A percentile compares a stretch with the other conserved stretches of the same genome.
Conservation (phyloP, 257 asterid genomes). For the Solanum gracilifrons region DNA sequence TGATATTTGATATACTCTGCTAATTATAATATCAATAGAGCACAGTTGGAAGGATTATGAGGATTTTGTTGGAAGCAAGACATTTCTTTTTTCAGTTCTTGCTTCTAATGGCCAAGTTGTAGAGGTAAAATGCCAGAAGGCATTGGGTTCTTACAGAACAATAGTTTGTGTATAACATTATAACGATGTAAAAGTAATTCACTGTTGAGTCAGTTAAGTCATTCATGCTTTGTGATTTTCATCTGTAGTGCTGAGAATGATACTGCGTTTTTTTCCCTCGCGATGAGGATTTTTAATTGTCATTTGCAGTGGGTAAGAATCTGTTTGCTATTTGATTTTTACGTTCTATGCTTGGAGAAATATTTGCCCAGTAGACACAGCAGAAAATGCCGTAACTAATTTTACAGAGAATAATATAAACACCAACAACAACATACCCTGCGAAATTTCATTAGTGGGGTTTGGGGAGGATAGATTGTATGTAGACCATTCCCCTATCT, state of each 20-base stretch:
- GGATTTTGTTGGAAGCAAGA: neutral
- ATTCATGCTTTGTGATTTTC: neutral
- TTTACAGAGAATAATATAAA: too few species aligned
- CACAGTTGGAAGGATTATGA: constrained; percentile 3
- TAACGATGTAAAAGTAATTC: neutral
- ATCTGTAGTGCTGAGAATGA: neutral
- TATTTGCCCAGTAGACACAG: neutral
- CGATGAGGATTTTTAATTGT: neutral
- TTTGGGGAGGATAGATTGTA: too few species aligned
- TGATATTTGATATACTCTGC: neutral
- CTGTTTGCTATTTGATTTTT: neutral
- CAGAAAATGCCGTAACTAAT: neutral
- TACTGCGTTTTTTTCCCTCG: neutral
- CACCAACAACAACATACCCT: too few species aligned
- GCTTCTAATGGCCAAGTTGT: neutral
- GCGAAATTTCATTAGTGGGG: too few species aligned
- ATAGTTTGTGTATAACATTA: neutral
- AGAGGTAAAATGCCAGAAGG: neutral
- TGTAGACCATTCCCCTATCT: too few species aligned
- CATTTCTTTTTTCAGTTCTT: neutral
- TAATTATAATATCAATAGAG: constrained; percentile 5
- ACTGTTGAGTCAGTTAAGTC: neutral
- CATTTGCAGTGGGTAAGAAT: neutral
- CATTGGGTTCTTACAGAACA: neutral
- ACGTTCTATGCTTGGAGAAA: neutral